Evolutionary conservation across 2,329 filamentous ascomycete species (phyloP), one percentile per base, ranked within the genome.

Genomic region (Lecanosticta acicola): DNA sequence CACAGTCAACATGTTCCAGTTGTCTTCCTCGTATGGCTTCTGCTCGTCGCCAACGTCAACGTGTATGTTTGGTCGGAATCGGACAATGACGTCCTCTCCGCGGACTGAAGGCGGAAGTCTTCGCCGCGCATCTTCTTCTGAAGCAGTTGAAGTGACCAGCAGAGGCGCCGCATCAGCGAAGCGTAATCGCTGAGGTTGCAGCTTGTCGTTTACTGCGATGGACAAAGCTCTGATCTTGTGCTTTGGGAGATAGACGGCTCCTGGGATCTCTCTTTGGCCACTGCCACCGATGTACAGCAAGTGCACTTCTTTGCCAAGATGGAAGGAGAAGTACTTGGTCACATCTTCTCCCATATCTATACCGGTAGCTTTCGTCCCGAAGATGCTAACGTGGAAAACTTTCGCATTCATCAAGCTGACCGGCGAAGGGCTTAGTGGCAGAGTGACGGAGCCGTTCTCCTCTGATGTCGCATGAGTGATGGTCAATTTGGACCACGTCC

Each of bases 261-360:
- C 61, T 5, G 61, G 61, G 20, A 64, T 63, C 44, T 64, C 61
- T 11, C 61, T 45, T 37, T 62, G 60, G 9, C 61, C 61, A 36
- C 55, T 61, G n/a, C 61, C 61, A 11, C 61, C 61, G 20, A 64
- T 64, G 45, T 64, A 64, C 1, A 63, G 53, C 4, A 64, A 45
- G 14, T 56, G 53, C 2, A 60, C 51, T 4, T 53, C 47, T 18
- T 55, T 55, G 1, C 46, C 43, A 1, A 64, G 51, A 43, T 64
- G 61, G 26, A 54, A 45, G 16, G 53, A 57, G 56, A 64, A 64
- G 51, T 57, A 64, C 2, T 52, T 45, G 2, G 59, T 54, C 8
- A 53, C 55, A n/a, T 56, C 56, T n/a, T 57, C 54, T 17, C 61
- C 61, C 61, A 64, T 64, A 37, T 64, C 61, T 33, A 64, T 60